Evolutionary conservation across 2,329 filamentous ascomycete species (phyloP).

Genomic region (Colletotrichum simmondsii): DNA sequence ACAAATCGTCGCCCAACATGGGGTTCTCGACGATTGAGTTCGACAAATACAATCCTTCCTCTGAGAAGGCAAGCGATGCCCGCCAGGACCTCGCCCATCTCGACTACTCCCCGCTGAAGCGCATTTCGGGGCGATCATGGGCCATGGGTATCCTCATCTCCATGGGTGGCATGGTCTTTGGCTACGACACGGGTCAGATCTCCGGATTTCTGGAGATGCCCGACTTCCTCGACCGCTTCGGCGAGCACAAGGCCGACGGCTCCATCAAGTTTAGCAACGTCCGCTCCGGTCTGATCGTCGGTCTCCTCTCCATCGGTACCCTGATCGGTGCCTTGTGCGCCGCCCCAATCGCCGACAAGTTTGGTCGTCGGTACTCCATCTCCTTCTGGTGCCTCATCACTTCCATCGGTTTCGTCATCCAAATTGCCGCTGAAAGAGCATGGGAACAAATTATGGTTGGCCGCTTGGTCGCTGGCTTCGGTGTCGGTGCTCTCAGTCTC

Average conservation of each 20-base stretch:
- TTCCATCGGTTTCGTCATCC: slow-evolving; percentile 74
- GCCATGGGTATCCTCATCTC: slow-evolving; percentile 53
- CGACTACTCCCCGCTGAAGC: slow-evolving; percentile 57
- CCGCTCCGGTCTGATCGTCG: slow-evolving; percentile 69
- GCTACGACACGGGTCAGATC: slow-evolving; percentile 65
- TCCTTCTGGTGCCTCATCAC: slow-evolving; percentile 70
- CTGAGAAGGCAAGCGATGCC: slow-evolving; percentile 47
- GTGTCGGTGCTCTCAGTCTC: slow-evolving; percentile 73
- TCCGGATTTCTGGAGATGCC: slow-evolving; percentile 68
- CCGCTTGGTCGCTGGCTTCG: slow-evolving; percentile 72
- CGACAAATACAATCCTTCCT: slow-evolving; percentile 54
- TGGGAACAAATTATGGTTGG: slow-evolving; percentile 77
- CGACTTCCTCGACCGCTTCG: slow-evolving; percentile 65
- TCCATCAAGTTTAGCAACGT: slow-evolving; percentile 59
- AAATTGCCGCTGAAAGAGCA: slow-evolving; percentile 63
- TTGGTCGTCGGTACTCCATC: slow-evolving; percentile 73
- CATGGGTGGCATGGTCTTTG: slow-evolving; percentile 57
- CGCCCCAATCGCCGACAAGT: slow-evolving; percentile 72
- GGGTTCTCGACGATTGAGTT: slow-evolving; percentile 49
- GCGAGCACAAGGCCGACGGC: slow-evolving; percentile 51
- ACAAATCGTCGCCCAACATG: slow-evolving; percentile 32
- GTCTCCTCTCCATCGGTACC: slow-evolving; percentile 68
- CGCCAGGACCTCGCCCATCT: slow-evolving; percentile 49
- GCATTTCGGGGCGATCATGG: slow-evolving; percentile 49
- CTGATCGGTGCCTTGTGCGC: slow-evolving; percentile 68